Evolutionary conservation across 2,329 filamentous ascomycete genomes (phyloP), one percentile per base, ranked within the genome.

Genomic region (Claviceps arundinis): DNA sequence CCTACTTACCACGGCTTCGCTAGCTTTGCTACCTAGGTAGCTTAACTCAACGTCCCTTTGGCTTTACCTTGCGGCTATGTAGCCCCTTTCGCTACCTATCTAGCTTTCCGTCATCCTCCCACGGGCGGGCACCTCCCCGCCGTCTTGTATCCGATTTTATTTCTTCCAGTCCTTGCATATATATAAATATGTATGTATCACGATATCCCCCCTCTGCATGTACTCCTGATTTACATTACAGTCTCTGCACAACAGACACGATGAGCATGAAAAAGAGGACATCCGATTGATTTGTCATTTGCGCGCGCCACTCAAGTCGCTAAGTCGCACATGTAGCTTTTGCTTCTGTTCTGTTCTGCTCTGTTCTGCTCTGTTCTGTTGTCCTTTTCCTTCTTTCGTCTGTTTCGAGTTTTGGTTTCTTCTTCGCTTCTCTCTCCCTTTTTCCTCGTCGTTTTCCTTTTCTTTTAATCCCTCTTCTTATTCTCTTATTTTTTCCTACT

Each of bases 121-220:
- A 9, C 19, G 8, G n/a, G 8, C 19, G 13, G 30, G 40, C 37
- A 17, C 6, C 26, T 16, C 11, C 17, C 22, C 37, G 11, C 9
- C 11, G 17, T 4, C 2, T 38, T n/a, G 14, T 30, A 34, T 6
- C n/a, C 3, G n/a, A 37, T n/a, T 13, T 2, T 30, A 4, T 1
- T 47, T 14, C 30, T 47, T 37, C 30, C 45, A 37, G n/a, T 9
- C 24, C 46, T 42, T 34, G 30, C 30, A 11, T 34, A 4, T 11
- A 34, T 34, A 34, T 11, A 9, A 11, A 34, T 34, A 34, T 34
- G 30, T 37, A 45, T 52, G 46, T 56, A 55, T 50, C 48, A 54
- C 54, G 56, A 57, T 57, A 57, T 57, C 54, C 55, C 40, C 16
- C 37, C 19, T 37, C 5, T 42, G 48, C 48, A 50, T 43, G 14